These are phyloP conservation scores for Eutypella sp. DNA, from an alignment of 2,329 filamentous ascomycete species.

Conservation along the genomic window DNA sequence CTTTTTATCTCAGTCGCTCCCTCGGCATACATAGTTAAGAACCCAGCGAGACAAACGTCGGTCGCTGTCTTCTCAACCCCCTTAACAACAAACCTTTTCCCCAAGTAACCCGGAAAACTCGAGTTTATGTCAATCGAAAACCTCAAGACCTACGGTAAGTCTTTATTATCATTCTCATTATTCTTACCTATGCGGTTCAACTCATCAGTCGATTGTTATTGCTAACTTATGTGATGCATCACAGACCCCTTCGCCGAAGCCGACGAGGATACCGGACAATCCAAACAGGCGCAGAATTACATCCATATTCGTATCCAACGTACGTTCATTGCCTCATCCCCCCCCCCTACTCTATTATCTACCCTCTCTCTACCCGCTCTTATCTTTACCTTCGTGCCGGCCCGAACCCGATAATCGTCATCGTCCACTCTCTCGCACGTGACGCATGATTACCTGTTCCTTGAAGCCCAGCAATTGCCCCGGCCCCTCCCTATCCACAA, in stretches of 20 bases:
- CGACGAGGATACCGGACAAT: constrained; percentile 97
- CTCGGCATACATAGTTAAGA: constrained; percentile 45
- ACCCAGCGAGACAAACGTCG: constrained; percentile 43
- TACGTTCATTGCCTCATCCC: constrained; percentile 46
- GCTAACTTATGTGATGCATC: constrained; percentile 19
- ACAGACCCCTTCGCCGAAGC: constrained; percentile 99
- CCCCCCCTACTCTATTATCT: constrained; percentile 6
- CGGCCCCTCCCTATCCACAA: not conserved
- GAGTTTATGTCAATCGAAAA: constrained; percentile 99
- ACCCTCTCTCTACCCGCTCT: no score
- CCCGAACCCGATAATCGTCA: not conserved
- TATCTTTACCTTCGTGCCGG: no score
- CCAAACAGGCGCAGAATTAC: constrained; percentile 93
- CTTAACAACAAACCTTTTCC: constrained; percentile 45
- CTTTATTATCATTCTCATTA: constrained; percentile 34
- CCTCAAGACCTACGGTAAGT: constrained; percentile 84
- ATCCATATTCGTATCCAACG: constrained; percentile 99
- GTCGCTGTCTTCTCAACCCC: constrained; percentile 41
- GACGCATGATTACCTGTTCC: no score
- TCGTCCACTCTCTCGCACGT: not conserved
- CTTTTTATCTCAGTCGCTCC: constrained; percentile 10
- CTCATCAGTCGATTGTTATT: not conserved
- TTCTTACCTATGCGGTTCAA: not conserved
- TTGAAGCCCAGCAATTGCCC: not conserved
- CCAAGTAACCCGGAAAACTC: constrained; percentile 59